These are phyloP conservation scores for Yamadazyma laniorum DNA, from an alignment of 805 yeast species.

Conservation along the genomic window DNA sequence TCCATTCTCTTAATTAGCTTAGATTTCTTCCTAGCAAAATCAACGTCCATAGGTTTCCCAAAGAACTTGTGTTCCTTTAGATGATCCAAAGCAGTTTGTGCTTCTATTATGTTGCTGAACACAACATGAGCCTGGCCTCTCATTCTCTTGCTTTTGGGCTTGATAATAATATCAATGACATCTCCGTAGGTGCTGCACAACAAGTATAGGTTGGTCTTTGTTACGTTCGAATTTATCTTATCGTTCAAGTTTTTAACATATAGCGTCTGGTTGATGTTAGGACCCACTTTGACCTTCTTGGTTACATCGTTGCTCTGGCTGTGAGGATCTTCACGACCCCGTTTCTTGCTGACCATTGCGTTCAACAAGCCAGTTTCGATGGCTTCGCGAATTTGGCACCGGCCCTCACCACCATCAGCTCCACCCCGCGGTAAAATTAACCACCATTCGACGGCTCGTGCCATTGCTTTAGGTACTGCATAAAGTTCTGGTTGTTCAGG, in stretches of 20 bases:
- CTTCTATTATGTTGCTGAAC: conserved; percentile 47
- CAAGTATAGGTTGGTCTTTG: conserved; percentile 56
- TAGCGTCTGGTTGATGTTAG: conserved; percentile 39
- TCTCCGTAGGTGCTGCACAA: conserved; percentile 66
- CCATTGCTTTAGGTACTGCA: conserved; percentile 7
- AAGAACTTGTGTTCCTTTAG: conserved; percentile 51
- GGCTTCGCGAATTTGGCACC: not conserved
- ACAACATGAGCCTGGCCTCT: conserved; percentile 71
- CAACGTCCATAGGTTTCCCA: conserved; percentile 48
- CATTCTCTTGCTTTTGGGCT: conserved; percentile 36
- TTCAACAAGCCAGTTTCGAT: not conserved
- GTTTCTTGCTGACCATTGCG: not conserved
- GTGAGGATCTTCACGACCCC: not conserved
- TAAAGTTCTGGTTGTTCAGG: not conserved
- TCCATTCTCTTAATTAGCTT: conserved; percentile 18
- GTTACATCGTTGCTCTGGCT: not conserved
- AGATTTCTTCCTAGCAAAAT: conserved; percentile 32
- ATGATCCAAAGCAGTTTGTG: conserved; percentile 49
- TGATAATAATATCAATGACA: conserved; percentile 49
- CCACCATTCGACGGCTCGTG: not conserved
- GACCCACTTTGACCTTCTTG: conserved; percentile 6
- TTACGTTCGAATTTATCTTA: conserved; percentile 41
- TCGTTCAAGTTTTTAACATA: conserved; percentile 62
- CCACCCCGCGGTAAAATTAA: not conserved
- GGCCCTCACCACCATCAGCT: not conserved